Evolutionary conservation across 257 asterid genomes (phyloP).

Genomic region (Gentiana straminea): DNA sequence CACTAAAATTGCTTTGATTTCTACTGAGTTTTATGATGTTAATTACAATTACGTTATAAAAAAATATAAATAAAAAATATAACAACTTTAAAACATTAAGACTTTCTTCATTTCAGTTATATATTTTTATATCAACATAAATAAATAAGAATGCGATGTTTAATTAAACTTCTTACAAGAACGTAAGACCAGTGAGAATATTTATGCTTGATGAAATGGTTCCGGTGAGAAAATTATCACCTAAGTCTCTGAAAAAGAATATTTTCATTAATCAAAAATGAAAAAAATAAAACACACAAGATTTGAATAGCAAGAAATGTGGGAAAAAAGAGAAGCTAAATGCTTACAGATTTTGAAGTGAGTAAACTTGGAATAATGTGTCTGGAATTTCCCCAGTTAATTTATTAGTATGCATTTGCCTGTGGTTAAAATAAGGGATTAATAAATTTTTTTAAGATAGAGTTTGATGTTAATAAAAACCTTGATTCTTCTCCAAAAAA

Average conservation of each 20-base stretch:
- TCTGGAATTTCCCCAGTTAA: conserved; percentile 68
- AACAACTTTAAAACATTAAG: no score
- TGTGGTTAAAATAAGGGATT: conserved; percentile 13
- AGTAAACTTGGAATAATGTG: conserved; percentile 52
- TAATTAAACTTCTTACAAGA: no score
- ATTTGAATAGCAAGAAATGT: background rate
- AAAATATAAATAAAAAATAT: no score
- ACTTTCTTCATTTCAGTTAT: no score
- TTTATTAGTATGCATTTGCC: conserved; percentile 62
- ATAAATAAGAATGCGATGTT: no score
- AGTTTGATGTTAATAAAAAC: no score
- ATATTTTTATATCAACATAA: no score
- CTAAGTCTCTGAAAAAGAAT: conserved; percentile 54
- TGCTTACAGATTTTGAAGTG: conserved; percentile 93
- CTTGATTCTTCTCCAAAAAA: no score
- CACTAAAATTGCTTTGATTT: no score
- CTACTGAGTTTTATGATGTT: conserved; percentile 18
- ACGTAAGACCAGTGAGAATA: conserved; percentile 45
- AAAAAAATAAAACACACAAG: background rate
- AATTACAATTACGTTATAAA: conserved; percentile 10
- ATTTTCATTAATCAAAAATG: no score
- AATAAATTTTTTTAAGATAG: no score
- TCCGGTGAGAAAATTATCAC: conserved; percentile 55
- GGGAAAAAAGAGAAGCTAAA: background rate
- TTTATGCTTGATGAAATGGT: conserved; percentile 49